Base-by-base conservation (phyloP, 176 grass and related monocot species). In the Rhynchospora tenuis region DNA sequence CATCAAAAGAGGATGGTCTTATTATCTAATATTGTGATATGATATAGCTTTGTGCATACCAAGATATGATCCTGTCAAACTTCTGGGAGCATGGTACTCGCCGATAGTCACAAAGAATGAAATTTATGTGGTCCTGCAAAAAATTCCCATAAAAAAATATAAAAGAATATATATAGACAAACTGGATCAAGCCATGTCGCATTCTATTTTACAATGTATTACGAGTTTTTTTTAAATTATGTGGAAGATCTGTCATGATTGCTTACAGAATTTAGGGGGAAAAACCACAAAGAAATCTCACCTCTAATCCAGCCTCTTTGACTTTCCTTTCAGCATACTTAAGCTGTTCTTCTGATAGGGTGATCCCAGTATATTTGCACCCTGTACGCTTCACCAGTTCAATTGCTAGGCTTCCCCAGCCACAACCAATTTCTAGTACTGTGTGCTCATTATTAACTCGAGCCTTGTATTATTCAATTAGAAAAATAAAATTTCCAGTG, bases 381-480 rank as follows among this genome's bases (percentile, higher is more conserved):
- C 93, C 93, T 47, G 87, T 88, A 60, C 87, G 88, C 89, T 86
- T 93, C 42, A 89, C 93, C 52, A 97, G 26, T 28, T 93, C 81
- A 72, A 97, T 88, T 15, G 94, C 94, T 72, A 97, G 77, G 59
- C 86, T 83, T 52, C 94, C 94, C 94, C 94, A 97, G 15, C 91
- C 91, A 9, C 89, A 88, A 28, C 94, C 94, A 84, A 97, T 97
- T 22, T 97, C 94, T 64, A 97, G 91, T 64, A 97, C 91, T 59
- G 90, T 80, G 82, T 96, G 91, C 9, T 89, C 84, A 20, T 50
- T 59, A 59, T 89, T 78, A n/a, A 96, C 85, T 89, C 86, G 87
- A 82, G 93, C 93, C 93, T 96, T 88, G 10, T 6, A 27, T 79
- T 51, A 12, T 1, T 24, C 3, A 45, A 66, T 38, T 38, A 38